These are phyloP conservation scores for Rosa rugosa DNA, from an alignment of 306 rosid species.

Conservation along the genomic window DNA sequence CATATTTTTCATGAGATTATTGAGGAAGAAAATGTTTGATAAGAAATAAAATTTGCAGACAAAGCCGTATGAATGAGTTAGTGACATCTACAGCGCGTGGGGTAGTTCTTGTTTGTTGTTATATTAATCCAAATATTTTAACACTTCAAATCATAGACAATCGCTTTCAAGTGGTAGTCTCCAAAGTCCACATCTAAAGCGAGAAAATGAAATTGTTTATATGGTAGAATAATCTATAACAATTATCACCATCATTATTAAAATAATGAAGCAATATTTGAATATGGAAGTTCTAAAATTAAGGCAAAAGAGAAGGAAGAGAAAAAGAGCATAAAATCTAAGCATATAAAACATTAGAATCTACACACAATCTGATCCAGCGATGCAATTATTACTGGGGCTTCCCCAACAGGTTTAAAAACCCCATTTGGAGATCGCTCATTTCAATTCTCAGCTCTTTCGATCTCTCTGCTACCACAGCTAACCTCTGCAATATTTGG, in stretches of 20 bases:
- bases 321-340: constrained; percentile 73
- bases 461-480: neutral
- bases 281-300: constrained; percentile 36
- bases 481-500: neutral
- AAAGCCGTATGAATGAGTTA: neutral
- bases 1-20: neutral
- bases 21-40: neutral
- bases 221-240: constrained; percentile 14
- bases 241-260: constrained; percentile 23
- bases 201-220: constrained; percentile 12
- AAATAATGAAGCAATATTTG: constrained; percentile 8
- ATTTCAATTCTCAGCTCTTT: constrained; percentile 30
- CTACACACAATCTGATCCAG: constrained; percentile 96
- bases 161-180: constrained; percentile 73
- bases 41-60: neutral
- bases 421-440: constrained; percentile 56
- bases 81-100: constrained; percentile 27
- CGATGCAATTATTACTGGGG: constrained; percentile 83
- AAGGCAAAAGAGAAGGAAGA: constrained; percentile 36
- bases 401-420: constrained; percentile 48
- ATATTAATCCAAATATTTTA: constrained; percentile 30
- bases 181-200: constrained; percentile 42
- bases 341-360: constrained; percentile 65
- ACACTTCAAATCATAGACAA: constrained; percentile 55
- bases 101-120: constrained; percentile 4